These are phyloP conservation scores for Saturnispora zaruensis DNA, from an alignment of 805 yeast genomes.

Conservation along the genomic window DNA sequence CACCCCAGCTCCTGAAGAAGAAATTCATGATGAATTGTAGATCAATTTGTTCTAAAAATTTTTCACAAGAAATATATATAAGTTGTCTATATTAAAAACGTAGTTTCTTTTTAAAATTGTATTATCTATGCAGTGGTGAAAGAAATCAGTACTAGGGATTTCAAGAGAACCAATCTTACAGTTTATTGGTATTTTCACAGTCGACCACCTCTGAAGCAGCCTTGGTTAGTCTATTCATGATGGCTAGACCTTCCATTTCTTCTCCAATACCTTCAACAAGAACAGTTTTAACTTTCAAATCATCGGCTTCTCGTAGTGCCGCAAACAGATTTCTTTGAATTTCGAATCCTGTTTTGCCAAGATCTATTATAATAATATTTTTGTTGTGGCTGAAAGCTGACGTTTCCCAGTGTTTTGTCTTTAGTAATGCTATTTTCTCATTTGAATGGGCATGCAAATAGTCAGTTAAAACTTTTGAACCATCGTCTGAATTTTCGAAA, in stretches of 20 bases:
- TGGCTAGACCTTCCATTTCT: slow-evolving; percentile 77
- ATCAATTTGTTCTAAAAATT: not conserved
- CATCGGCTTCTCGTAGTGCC: slow-evolving; percentile 64
- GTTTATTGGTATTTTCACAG: not conserved
- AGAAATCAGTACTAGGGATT: too few species aligned
- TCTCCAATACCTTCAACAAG: slow-evolving; percentile 79
- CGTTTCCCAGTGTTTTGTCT: slow-evolving; percentile 31
- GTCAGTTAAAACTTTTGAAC: slow-evolving; percentile 28
- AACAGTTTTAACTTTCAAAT: slow-evolving; percentile 52
- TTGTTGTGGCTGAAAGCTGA: slow-evolving; percentile 8
- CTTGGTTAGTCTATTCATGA: slow-evolving; percentile 83
- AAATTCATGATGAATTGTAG: slow-evolving; percentile 18
- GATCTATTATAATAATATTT: slow-evolving; percentile 13
- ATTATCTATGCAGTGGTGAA: not conserved
- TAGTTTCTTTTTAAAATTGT: not conserved
- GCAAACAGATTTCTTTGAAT: slow-evolving; percentile 73
- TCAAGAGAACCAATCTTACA: too few species aligned
- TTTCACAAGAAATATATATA: not conserved
- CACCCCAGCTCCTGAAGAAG: not conserved
- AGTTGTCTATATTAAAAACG: not conserved
- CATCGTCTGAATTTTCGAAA: slow-evolving; percentile 43
- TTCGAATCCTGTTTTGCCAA: slow-evolving; percentile 44
- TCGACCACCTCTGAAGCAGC: slow-evolving; percentile 53
- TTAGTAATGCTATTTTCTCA: slow-evolving; percentile 44
- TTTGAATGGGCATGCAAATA: slow-evolving; percentile 13